Base-by-base conservation (phyloP, 2,329 filamentous ascomycete genomes). In the Botrytis elliptica region DNA sequence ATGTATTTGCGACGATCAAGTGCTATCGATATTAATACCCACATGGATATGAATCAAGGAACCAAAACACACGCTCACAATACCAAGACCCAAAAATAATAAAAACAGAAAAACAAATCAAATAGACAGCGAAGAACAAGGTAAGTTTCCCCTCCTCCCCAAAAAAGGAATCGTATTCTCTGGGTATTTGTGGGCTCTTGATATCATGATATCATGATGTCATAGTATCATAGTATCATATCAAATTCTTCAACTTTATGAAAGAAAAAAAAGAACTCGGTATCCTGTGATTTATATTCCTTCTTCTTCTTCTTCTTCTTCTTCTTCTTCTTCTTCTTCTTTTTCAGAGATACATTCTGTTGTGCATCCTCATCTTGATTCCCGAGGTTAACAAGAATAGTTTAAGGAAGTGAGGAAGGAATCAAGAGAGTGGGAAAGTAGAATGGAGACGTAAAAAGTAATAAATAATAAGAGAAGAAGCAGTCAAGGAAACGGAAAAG, bases 181-280 rank as follows among this genome's bases (percentile, higher is more conserved):
- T 3, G 12, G 49, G 12, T n/a, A 55, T n/a, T n/a, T 5, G 4
- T 4, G 2, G 0, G 0, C 3, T 55, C 25, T 6, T n/a, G 49
- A n/a, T 1, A 55, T 55, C 25, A n/a, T n/a, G 49, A n/a, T 1
- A 55, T 55, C 25, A n/a, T 55, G 1, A 25, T 1, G n/a, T 55
- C 25, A 16, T 55, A 14, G 12, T 14, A 52, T 52, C 25, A 25
- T 52, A 25, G 46, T 12, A 52, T 52, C 10, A 8, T 6, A n/a
- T 55, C 25, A 6, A 9, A 55, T 7, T 1, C 5, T 16, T 55
- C 25, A 14, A n/a, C 20, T 49, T 22, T 49, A 1, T 25, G 46
- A 16, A 4, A 25, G n/a, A n/a, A n/a, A n/a, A n/a, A n/a, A 49
- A 49, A 52, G 0, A n/a, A 25, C 5, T 14, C 49, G 25, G 5